Percentiles rank a stretch among this genome's conserved stretches.
phyloP scores from a whole-genome alignment of 768 basidiomycete species.

The Leccinum variicolor region DNA sequence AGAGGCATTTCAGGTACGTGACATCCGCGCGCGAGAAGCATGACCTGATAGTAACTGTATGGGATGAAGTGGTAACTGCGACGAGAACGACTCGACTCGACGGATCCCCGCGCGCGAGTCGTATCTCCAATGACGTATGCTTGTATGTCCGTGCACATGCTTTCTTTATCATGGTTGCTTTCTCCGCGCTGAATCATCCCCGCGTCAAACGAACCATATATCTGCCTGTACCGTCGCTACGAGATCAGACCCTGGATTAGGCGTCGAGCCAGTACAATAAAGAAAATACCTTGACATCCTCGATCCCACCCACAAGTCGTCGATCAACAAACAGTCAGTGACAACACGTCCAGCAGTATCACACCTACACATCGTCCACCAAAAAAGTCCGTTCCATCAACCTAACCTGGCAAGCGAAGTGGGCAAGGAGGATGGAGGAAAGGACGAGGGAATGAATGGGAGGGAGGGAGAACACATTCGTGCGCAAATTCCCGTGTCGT shows the following conservation, averaged over 20 bases:
- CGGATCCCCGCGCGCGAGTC: not conserved
- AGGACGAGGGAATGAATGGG: not conserved
- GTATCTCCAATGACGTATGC: too few species aligned
- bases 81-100: not conserved
- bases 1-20: not conserved
- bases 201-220: not conserved
- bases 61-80: not conserved
- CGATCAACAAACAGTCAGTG: not conserved
- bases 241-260: not conserved
- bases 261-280: not conserved
- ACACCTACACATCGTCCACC: not conserved
- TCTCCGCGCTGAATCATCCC: not conserved
- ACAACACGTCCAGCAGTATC: not conserved
- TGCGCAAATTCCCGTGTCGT: not conserved
- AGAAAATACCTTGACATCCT: not conserved
- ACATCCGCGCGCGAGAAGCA: not conserved
- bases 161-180: not conserved
- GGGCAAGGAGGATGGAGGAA: not conserved
- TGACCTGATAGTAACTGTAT: not conserved
- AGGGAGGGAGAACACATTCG: not conserved
- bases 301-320: not conserved
- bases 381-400: not conserved
- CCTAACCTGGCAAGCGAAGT: not conserved
- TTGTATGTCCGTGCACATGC: not conserved
- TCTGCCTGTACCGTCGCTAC: too few species aligned